Evolutionary conservation across 345 rosid genomes (phyloP), one percentile per base, ranked within the genome.

Genomic region (Boechera retrofracta): DNA sequence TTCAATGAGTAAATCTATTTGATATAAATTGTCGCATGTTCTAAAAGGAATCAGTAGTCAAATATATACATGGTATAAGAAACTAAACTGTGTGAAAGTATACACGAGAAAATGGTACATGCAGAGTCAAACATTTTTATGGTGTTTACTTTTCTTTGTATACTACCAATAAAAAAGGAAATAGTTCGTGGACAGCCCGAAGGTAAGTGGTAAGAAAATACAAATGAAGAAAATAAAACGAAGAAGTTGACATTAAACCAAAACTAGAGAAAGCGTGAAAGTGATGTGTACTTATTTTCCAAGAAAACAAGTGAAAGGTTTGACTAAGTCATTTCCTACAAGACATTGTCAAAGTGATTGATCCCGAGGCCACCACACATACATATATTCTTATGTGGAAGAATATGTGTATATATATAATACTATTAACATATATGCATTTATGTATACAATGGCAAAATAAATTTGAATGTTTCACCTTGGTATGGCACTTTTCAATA

Each of bases 221-320:
- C 52, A 69, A 69, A 68, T 5, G 7, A 69, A 58, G 26, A 38
- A 53, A 62, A 42, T 2, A 24, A 71, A 58, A 64, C 1, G 61
- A 64, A 59, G 24, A 77, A 77, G 81, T 77, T 77, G 81, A 77
- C 77, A 71, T 64, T 71, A 77, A 72, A 71, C 68, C 47, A 77
- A 64, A 57, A 63, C 13, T 56, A 77, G 62, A 71, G 72, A 77
- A 77, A 64, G 35, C 36, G 42, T 56, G 81, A 77, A 57, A 71
- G 67, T 71, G 76, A 77, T 35, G 72, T 71, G 73, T 64, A 64
- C 67, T 36, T 64, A 48, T 28, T 71, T 77, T 51, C 60, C 67
- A 51, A 57, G 24, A 77, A 69, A 64, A 47, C 67, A 71, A 77
- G 81, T 71, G 67, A 71, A 48, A 71, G 36, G 31, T 77, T 77